Base-by-base conservation (phyloP, 192 early-diverging fungal genomes). In the Gamsiella multidivaricata region DNA sequence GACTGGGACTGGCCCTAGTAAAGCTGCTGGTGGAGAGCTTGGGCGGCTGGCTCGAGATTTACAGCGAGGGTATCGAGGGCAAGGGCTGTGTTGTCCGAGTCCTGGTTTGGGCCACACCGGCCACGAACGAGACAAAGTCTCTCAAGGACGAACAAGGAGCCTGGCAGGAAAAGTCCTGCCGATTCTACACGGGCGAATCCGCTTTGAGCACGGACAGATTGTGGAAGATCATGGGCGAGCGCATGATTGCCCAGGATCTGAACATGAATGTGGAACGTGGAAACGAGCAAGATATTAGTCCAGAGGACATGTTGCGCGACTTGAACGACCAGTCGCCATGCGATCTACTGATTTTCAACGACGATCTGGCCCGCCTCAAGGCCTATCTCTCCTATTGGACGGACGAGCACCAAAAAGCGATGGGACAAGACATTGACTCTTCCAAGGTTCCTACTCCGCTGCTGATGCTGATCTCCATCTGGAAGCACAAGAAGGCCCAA, bases 21-120 rank as follows among this genome's bases (percentile, higher is more conserved):
- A 81, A 80, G 47, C 69, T 73, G 36, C 49, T 85, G 47, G 82
- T 84, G 1, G 75, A 75, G 32, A 75, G 66, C 25, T 41, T 87
- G 37, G 84, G 84, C 14, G 86, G 86, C 8, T 69, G 56, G 58
- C 68, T 87, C 2, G 72, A 83, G 47, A 74, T 87, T 18, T 64
- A 79, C 56, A 82, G 73, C 50, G 69, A 70, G 14, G 79, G 79
- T 6, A 61, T 80, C 17, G 63, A 70, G 5, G 79, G 79, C 34
- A 65, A 80, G 20, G 79, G 79, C 2, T 80, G 63, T 59, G 69
- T 66, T 34, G 51, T 73, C 20, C 45, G 63, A 25, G 79, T 80
- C 22, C 25, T 80, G 20, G 67, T 80, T 20, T 79, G 65, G 65
- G 69, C 69, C 2, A 70, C 51, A 1, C 57, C 57, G 1, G 22